Conservation (phyloP, 768 basidiomycete genomes). For the Antrodiella citrinella region DNA sequence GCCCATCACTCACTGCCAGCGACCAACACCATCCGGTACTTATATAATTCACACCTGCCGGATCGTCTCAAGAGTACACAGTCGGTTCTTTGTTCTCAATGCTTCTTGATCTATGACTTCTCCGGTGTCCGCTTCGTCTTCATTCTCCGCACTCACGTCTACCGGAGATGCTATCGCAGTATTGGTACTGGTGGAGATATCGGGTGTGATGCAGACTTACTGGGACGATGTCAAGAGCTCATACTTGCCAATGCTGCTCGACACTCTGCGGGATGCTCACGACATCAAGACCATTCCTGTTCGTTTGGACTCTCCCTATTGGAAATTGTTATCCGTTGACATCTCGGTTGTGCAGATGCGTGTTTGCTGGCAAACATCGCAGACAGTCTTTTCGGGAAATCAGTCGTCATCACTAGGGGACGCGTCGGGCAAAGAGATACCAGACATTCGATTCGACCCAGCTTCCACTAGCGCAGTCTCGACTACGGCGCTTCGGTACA, state of each 20-base stretch:
- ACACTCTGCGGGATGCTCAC: constrained; percentile 16
- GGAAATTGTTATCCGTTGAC: too few species aligned
- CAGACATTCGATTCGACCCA: constrained; percentile 13
- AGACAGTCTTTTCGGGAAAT: constrained; percentile 13
- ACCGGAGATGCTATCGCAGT: constrained; percentile 20
- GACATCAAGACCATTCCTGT: constrained; percentile 13
- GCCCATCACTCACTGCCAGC: not conserved
- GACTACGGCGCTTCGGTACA: constrained; percentile 11
- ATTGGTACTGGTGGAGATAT: constrained; percentile 23
- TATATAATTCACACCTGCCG: not conserved
- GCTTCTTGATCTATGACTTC: constrained; percentile 10
- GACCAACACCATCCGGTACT: not conserved
- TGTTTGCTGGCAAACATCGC: constrained; percentile 16
- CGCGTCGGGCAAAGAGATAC: constrained; percentile 8
- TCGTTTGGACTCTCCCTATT: too few species aligned
- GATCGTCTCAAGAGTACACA: not conserved
- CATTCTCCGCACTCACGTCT: constrained; percentile 14
- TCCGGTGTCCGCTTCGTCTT: constrained; percentile 9
- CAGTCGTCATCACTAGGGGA: constrained; percentile 1
- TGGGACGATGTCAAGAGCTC: constrained; percentile 19
- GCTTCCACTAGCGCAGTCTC: constrained; percentile 11
- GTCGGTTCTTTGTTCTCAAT: not conserved
- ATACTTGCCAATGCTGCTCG: constrained; percentile 20
- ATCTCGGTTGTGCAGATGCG: constrained; percentile 13
- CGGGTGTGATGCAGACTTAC: constrained; percentile 14